Evolutionary conservation across 2,329 filamentous ascomycete genomes (phyloP), one percentile per base, ranked within the genome.

Genomic region (Periconia sp.): DNA sequence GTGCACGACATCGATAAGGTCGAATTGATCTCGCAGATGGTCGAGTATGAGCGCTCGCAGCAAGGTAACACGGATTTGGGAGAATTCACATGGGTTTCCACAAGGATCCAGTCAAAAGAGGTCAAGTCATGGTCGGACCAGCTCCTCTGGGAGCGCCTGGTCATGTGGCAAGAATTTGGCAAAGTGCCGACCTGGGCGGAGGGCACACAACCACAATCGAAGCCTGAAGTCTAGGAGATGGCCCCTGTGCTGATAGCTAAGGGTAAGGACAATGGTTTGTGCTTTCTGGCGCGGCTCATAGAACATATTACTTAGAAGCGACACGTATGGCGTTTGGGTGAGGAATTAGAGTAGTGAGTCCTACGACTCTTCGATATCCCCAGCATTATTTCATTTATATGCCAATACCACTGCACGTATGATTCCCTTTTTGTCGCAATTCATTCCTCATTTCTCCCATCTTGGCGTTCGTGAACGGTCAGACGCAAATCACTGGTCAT

Each of bases 1-100:
- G 94, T 99, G 30, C 94, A 99, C 69, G 94, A 99, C 68, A 83
- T 99, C 46, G 94, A 99, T 73, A 97, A 97, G 84, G 85, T 99
- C 70, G 94, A 99, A 75, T 76, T 99, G 54, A 73, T 99, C 48
- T 75, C 95, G 63, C 94, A 99, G 76, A 96, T 96, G 88, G 77
- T 95, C 21, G 94, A 99, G 71, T 99, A 99, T 65, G 94, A 99
- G 80, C 86, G 87, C 59, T 74, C 79, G 10, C 78, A 83, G 36
- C 73, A 84, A 41, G 82, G 83, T 19, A 72, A 75, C 51, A 69
- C 90, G 26, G 90, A 97, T 68, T 74, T 99, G 36, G 83, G 87
- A 38, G 94, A 99, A 74, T 97, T 99, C 57, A 81, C 84, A 1
- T 86, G 87, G 64, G 94, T 96, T 2, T 82, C 88, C 7, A 79